Percentiles rank a stretch among this genome's conserved stretches.
phyloP scores from a whole-genome alignment of 2,329 filamentous ascomycete species.

The Fusarium continuum region DNA sequence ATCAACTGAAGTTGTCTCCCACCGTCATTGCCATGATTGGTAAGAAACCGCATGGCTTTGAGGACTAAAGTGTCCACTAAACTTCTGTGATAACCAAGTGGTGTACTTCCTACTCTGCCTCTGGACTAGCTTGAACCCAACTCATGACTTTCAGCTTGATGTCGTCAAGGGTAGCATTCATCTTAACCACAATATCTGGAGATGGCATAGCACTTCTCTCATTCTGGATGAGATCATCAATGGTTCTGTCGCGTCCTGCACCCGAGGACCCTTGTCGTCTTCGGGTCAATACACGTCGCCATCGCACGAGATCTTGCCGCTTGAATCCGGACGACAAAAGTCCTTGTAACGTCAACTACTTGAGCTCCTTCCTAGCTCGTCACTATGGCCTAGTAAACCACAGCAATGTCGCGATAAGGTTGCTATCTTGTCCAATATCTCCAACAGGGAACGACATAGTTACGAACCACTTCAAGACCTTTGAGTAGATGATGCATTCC shows the following conservation, averaged over 20 bases:
- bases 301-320: conserved; percentile 4
- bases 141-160: not conserved
- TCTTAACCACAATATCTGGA: not conserved
- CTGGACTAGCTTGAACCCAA: not conserved
- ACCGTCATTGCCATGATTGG: not conserved
- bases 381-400: not conserved
- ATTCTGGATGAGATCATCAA: conserved; percentile 23
- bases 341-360: conserved; percentile 14
- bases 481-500: not conserved
- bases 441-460: not conserved
- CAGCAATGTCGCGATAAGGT: conserved; percentile 24
- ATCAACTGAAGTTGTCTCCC: not conserved
- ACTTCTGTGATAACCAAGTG: not conserved
- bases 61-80: not conserved
- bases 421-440: conserved; percentile 8
- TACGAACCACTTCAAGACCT: not conserved
- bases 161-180: not conserved
- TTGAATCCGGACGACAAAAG: conserved; percentile 22
- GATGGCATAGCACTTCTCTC: not conserved
- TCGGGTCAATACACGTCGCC: not conserved
- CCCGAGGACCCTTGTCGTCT: conserved; percentile 10
- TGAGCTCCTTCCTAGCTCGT: conserved; percentile 37
- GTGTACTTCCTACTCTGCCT: not conserved
- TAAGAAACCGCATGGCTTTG: not conserved
- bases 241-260: not conserved